Evolutionary conservation across 345 rosid species (phyloP).

Genomic region (Dovyalis caffra): DNA sequence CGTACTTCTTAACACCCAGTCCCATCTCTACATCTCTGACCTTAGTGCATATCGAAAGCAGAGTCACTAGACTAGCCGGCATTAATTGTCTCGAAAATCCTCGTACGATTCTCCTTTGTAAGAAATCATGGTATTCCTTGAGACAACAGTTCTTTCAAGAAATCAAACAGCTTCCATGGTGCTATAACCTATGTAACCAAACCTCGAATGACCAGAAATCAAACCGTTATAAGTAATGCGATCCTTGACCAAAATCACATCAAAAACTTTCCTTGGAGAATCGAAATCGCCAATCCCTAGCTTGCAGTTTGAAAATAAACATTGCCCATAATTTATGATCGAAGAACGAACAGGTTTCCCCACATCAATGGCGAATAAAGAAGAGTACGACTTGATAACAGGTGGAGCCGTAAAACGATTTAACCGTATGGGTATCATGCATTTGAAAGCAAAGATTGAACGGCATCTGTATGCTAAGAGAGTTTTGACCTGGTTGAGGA

Average conservation of each 20-base stretch:
- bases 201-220: no score
- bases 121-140: no score
- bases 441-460: not conserved
- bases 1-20: no score
- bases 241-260: slow-evolving; percentile 14
- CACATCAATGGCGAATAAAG: not conserved
- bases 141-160: slow-evolving; percentile 14
- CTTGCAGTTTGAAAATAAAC: slow-evolving; percentile 15
- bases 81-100: no score
- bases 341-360: slow-evolving; percentile 11
- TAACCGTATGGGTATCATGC: not conserved
- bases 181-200: no score
- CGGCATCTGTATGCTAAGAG: not conserved
- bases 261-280: slow-evolving; percentile 11
- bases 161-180: slow-evolving; percentile 1
- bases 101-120: no score
- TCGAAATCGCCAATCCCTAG: slow-evolving; percentile 9
- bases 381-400: slow-evolving; percentile 10
- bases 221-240: slow-evolving; percentile 6
- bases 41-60: no score
- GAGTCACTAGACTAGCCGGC: no score
- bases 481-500: slow-evolving; percentile 11
- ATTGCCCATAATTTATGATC: slow-evolving; percentile 9
- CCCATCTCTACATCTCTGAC: no score
- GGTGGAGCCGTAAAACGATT: slow-evolving; percentile 5